Evolutionary conservation across 73 alveolate genomes (phyloP), one percentile per base, ranked within the genome.

Genomic region (Paramecium bursaria): DNA sequence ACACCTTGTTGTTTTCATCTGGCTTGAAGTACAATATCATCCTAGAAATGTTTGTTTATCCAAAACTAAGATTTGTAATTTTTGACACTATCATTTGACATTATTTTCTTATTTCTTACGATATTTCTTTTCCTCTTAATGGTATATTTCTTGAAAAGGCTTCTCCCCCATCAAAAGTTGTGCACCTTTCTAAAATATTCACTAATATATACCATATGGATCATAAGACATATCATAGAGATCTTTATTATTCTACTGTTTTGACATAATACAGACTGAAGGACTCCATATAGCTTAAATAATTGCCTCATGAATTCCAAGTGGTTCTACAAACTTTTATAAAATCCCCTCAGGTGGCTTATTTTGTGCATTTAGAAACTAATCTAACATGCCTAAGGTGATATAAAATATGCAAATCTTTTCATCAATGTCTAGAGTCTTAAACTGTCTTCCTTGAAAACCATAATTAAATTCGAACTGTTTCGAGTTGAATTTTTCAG

Each of bases 91-190:
- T 79, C 75, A 53, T 79, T 15, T 79, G 49, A 27, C 89, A 79
- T 39, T 53, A 61, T 55, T 79, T 79, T 79, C 89, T 52, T 35
- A 79, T 79, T 35, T 79, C 89, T 46, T 79, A 55, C 14, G 89
- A 79, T 21, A 79, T 79, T 22, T 53, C 74, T 27, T 79, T 79
- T 0, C 89, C 89, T 22, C 89, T 79, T 53, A 79, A 31, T n/a
- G 89, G 89, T 33, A 79, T 73, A 7, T 50, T 73, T 19, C 89
- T 33, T 4, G 89, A 79, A 17, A 53, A 79, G 26, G 76, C 76
- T 39, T 79, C 89, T 6, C 85, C 89, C 54, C 89, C 89, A 54
- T 79, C 89, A 79, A 79, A 79, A 3, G 89, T 79, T n/a, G 89
- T 61, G 25, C 75, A 52, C 23, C 89, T 79, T 54, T 79, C 82